Evolutionary conservation across 2,329 filamentous ascomycete genomes (phyloP).

Genomic region (Colletotrichum destructivum): DNA sequence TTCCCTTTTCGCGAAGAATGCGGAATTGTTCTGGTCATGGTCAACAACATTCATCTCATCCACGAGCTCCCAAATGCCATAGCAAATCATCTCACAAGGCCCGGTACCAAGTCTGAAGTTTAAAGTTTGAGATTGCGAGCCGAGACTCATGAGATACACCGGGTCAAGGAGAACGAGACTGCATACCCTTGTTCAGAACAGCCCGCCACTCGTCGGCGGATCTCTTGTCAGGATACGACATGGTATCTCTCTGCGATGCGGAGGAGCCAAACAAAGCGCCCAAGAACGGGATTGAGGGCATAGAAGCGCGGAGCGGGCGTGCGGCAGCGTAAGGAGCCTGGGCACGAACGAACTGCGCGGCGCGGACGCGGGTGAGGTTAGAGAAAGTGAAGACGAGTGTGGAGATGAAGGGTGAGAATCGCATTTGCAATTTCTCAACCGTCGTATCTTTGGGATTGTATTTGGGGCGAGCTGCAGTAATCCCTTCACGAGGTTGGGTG

Average conservation of each 20-base stretch:
- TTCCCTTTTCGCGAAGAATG: slow-evolving; percentile 92
- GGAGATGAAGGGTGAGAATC: slow-evolving; percentile 64
- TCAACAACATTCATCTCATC: slow-evolving; percentile 29
- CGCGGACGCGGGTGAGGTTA: slow-evolving; percentile 57
- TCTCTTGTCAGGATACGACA: slow-evolving; percentile 86
- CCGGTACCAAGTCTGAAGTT: background rate
- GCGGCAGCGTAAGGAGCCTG: slow-evolving; percentile 45
- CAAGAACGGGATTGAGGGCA: slow-evolving; percentile 85
- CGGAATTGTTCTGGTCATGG: slow-evolving; percentile 88
- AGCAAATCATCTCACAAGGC: background rate
- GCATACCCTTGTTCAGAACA: slow-evolving; percentile 74
- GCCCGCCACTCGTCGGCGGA: slow-evolving; percentile 90
- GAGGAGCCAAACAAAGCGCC: slow-evolving; percentile 81
- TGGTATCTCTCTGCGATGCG: slow-evolving; percentile 68
- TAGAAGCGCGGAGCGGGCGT: slow-evolving; percentile 65
- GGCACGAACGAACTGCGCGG: slow-evolving; percentile 46
- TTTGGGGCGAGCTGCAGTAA: background rate
- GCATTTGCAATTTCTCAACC: slow-evolving; percentile 55
- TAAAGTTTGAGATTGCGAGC: background rate
- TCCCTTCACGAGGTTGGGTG: background rate
- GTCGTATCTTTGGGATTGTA: background rate
- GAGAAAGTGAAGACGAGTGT: slow-evolving; percentile 65
- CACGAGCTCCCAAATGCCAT: background rate
- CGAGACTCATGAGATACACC: background rate
- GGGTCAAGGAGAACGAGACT: background rate